These are phyloP conservation scores for Trichophyton schoenleinii DNA, from an alignment of 2,329 filamentous ascomycete species.

Conservation along the genomic window DNA sequence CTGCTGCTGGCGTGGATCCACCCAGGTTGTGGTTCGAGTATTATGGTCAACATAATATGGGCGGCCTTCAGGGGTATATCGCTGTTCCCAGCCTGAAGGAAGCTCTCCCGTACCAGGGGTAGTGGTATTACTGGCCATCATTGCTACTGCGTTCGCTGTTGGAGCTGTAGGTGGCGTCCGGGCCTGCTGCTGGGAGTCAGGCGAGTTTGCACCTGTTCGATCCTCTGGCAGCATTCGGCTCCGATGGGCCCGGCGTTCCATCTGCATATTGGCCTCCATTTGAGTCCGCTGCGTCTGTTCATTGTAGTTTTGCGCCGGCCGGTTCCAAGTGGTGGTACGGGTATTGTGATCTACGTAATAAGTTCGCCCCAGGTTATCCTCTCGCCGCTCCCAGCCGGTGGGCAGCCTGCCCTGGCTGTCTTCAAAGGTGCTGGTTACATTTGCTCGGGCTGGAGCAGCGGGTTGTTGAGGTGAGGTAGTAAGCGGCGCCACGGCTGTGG, in stretches of 20 bases:
- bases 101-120: constrained; percentile 90
- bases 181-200: constrained; percentile 36
- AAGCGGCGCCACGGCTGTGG: constrained; percentile 29
- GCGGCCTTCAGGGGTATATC: constrained; percentile 86
- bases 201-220: constrained; percentile 78
- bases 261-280: constrained; percentile 79
- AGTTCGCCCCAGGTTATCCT: constrained; percentile 86
- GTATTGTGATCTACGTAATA: constrained; percentile 99
- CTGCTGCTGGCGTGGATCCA: constrained; percentile 90
- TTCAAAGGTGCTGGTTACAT: constrained; percentile 82
- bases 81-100: constrained; percentile 89
- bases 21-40: constrained; percentile 95
- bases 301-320: constrained; percentile 68
- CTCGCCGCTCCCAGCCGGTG: constrained; percentile 86
- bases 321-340: constrained; percentile 88
- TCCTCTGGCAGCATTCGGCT: constrained; percentile 94
- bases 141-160: constrained; percentile 52
- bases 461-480: constrained; percentile 29
- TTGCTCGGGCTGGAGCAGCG: constrained; percentile 34
- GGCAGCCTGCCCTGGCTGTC: constrained; percentile 89
- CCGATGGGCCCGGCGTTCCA: constrained; percentile 86
- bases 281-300: constrained; percentile 64
- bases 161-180: constrained; percentile 19
- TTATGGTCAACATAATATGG: constrained; percentile 98
- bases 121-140: constrained; percentile 92